phyloP scores from a whole-genome alignment of 179 eudicot species.

The Heliamphora pulchella region DNA sequence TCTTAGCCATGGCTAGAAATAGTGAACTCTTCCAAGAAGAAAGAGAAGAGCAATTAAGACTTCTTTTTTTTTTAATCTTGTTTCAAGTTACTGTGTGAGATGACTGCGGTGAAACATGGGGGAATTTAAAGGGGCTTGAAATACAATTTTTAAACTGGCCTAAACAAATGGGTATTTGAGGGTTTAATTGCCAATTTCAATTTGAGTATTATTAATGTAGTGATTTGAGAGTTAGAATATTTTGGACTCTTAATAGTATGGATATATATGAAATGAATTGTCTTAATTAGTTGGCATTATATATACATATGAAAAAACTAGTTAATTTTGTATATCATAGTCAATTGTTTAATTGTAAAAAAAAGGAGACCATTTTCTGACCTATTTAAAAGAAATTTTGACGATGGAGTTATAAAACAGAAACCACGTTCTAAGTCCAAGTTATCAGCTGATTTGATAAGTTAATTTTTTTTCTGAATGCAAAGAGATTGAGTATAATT shows the following conservation, averaged over 20 bases:
- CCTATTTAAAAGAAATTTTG: too few species aligned
- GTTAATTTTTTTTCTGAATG: too few species aligned
- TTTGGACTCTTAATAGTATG: conserved; percentile 2
- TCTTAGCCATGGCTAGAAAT: not conserved
- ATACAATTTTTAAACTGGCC: not conserved
- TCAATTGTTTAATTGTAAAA: not conserved
- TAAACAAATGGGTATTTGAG: not conserved
- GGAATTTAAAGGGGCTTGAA: conserved; percentile 10
- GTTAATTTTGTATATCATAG: conserved; percentile 5
- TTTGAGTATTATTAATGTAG: conserved; percentile 6
- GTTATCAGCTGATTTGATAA: too few species aligned
- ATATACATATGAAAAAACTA: not conserved
- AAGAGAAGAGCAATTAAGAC: not conserved
- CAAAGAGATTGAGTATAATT: too few species aligned
- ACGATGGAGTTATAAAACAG: too few species aligned
- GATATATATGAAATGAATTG: conserved; percentile 1
- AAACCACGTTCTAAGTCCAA: too few species aligned
- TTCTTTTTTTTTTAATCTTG: not conserved
- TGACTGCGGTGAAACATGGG: not conserved
- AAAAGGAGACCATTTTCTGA: too few species aligned
- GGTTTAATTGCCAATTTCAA: conserved; percentile 1
- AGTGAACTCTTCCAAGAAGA: too few species aligned
- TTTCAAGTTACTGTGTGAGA: not conserved
- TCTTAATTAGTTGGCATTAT: not conserved
- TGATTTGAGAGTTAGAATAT: conserved; percentile 22